A percentile compares a stretch with the other conserved stretches of the same genome.
Evolutionary conservation across 768 basidiomycete species (phyloP).

Genomic region (Tricholoma saponaceum): DNA sequence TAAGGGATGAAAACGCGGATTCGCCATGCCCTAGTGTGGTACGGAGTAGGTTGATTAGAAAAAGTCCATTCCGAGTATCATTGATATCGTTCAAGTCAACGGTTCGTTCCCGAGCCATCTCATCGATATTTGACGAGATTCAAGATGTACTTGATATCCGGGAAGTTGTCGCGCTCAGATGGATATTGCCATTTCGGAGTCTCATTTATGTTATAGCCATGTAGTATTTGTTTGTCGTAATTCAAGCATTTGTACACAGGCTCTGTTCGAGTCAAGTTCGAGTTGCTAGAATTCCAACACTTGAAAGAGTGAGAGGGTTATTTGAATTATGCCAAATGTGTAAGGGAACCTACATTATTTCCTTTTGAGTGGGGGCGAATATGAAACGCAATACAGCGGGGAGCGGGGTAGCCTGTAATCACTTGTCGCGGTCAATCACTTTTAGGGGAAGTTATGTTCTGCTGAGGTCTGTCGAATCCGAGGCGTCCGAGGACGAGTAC

Average conservation of each 20-base stretch:
- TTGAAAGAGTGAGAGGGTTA: background rate
- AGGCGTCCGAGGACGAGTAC: no score
- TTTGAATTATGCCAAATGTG: background rate
- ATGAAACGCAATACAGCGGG: background rate
- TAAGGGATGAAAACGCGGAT: constrained; percentile 7
- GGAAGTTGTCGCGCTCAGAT: no score
- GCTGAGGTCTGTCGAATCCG: background rate
- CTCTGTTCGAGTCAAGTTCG: no score
- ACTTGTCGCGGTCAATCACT: background rate
- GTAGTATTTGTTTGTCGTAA: no score
- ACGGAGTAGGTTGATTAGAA: constrained; percentile 5
- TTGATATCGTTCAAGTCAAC: constrained; percentile 6
- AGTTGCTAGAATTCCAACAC: no score
- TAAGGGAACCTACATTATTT: background rate
- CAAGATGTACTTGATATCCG: background rate
- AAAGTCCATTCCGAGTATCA: constrained; percentile 11
- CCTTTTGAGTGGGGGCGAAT: background rate
- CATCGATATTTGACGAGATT: background rate
- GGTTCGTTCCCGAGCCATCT: background rate
- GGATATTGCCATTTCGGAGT: no score
- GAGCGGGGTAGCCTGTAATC: background rate
- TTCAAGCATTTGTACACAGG: no score
- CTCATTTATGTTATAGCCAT: no score
- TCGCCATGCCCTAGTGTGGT: constrained; percentile 4
- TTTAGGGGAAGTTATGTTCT: background rate